These are phyloP conservation scores for Hanseniaspora jakobsenii DNA, from an alignment of 805 yeast species.

Conservation along the genomic window DNA sequence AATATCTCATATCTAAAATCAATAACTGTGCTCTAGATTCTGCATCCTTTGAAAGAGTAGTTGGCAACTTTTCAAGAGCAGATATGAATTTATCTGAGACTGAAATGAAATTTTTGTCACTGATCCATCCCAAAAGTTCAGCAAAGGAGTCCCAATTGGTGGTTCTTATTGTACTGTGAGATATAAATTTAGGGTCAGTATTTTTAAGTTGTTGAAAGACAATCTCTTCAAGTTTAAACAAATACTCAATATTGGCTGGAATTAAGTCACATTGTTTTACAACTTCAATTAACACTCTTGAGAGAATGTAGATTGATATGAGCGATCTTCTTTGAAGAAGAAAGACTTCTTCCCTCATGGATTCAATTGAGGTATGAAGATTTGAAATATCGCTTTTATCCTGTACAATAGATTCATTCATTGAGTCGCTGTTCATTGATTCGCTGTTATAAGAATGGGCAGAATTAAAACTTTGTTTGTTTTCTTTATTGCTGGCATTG, in stretches of 20 bases:
- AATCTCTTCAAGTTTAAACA: slow-evolving; percentile 79
- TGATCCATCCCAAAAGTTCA: slow-evolving; percentile 79
- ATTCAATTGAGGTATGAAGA: slow-evolving; percentile 30
- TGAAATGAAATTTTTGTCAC: slow-evolving; percentile 65
- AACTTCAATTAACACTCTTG: slow-evolving; percentile 85
- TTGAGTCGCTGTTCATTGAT: slow-evolving; percentile 1
- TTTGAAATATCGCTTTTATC: slow-evolving; percentile 26
- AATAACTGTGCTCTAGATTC: slow-evolving; percentile 59
- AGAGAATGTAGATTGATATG: slow-evolving; percentile 74
- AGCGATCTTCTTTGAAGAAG: slow-evolving; percentile 79
- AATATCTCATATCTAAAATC: slow-evolving; percentile 83
- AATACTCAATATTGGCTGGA: slow-evolving; percentile 62
- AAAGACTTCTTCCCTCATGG: slow-evolving; percentile 52
- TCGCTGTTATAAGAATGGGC: no score
- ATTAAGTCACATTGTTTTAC: slow-evolving; percentile 76
- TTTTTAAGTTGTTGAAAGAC: slow-evolving; percentile 80
- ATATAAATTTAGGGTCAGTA: slow-evolving; percentile 63
- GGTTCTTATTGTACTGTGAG: slow-evolving; percentile 62
- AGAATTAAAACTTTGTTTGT: no score
- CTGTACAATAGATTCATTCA: slow-evolving; percentile 2
- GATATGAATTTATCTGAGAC: slow-evolving; percentile 91
- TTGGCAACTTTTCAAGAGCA: slow-evolving; percentile 73
- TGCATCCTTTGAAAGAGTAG: slow-evolving; percentile 34
- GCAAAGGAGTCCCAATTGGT: slow-evolving; percentile 93
- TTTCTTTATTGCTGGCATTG: background rate